These are phyloP conservation scores for Gonapodya sp. DNA, from an alignment of 192 early-diverging fungal genomes.

Conservation along the genomic window DNA sequence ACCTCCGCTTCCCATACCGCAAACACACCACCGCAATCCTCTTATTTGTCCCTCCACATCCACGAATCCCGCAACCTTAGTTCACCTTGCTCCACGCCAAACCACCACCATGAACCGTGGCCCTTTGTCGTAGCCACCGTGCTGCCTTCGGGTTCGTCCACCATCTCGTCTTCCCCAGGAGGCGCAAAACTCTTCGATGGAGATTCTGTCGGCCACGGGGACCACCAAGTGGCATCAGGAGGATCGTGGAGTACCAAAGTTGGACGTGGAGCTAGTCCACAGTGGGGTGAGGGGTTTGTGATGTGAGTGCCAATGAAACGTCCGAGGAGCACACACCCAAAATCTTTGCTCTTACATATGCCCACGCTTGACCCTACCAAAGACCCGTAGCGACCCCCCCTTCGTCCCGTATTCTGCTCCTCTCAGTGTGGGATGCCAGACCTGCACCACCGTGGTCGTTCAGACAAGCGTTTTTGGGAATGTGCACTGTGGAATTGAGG, in stretches of 20 bases:
- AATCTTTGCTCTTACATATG: background rate
- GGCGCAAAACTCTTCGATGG: no score
- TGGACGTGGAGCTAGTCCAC: background rate
- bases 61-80: no score
- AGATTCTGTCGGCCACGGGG: no score
- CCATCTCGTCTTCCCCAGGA: no score
- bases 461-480: background rate
- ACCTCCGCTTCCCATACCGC: no score
- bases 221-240: background rate
- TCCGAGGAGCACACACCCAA: background rate
- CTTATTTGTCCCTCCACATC: background rate
- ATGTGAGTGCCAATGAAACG: background rate
- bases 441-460: background rate
- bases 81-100: background rate
- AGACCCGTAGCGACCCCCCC: background rate
- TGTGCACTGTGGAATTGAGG: background rate
- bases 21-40: no score
- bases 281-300: background rate
- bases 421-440: background rate
- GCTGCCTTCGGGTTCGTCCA: no score
- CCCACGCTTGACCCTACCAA: background rate
- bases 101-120: background rate
- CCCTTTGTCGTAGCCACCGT: background rate
- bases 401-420: background rate
- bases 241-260: background rate